Base-by-base conservation (phyloP, 805 yeast species). In the Pichia thaimueangensis region DNA sequence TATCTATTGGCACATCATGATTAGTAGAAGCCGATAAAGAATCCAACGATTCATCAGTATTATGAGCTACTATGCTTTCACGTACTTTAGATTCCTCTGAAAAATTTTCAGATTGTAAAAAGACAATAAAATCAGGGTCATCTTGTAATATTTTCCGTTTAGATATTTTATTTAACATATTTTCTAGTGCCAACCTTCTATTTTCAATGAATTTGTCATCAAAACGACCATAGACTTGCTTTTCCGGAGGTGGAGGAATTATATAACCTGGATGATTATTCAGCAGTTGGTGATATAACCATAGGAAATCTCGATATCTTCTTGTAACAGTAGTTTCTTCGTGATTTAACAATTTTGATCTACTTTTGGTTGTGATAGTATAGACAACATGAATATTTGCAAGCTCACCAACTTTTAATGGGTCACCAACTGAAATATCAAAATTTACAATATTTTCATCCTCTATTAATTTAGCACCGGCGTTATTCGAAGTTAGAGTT, bases 181-280 rank as follows among this genome's bases (percentile, higher is more conserved):
- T 78, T 57, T 91, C 96, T 56, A 93, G 69, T 5, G 91, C 86
- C 20, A 81, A 68, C 44, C 97, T 70, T 61, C 97, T 75, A 49
- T 78, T 78, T 60, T 93, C 97, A 39, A 93, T 79, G 53, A 93
- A 89, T 53, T 82, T 88, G 51, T 86, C 86, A 53, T 87, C 87
- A 63, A 93, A 88, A 48, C 96, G 73, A 5, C 97, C 97, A 42
- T 89, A 82, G 7, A 84, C 83, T 48, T 94, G 96, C 60, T 93
- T 95, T 46, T 86, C 95, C 0, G 97, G 89, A 4, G 97, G 97
- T 1, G 97, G 96, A 1, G 98, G 97, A 20, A 93, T 80, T 29
- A 93, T 80, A 45, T 73, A 71, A 1, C 98, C 98, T 28, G 96
- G 95, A 57, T 93, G 88, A 52, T 82, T 86, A 54, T 77, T 75